phyloP scores from a whole-genome alignment of 176 grass and related monocot genomes.

The Alopecurus myosuroides region DNA sequence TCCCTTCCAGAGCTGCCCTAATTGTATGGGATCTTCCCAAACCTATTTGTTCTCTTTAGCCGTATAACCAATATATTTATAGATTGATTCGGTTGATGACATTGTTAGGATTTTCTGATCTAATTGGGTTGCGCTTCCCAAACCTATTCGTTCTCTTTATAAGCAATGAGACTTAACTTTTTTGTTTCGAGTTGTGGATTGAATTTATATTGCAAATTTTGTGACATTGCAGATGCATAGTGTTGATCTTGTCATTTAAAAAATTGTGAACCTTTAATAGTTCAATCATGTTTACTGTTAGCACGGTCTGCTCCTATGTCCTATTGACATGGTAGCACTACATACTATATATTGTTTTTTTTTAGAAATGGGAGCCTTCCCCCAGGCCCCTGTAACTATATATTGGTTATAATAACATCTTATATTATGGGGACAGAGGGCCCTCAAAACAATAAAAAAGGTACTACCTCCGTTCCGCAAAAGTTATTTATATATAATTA shows the following conservation, averaged over 20 bases:
- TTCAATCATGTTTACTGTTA: neutral
- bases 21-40: too few species aligned
- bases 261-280: neutral
- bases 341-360: too few species aligned
- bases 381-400: too few species aligned
- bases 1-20: too few species aligned
- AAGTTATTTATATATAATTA: too few species aligned
- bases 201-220: neutral
- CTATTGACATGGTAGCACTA: neutral
- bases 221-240: neutral
- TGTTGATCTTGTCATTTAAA: neutral
- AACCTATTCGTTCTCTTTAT: too few species aligned
- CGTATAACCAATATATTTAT: neutral
- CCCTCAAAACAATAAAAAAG: too few species aligned
- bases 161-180: too few species aligned
- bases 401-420: too few species aligned
- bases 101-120: neutral
- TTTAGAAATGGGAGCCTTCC: too few species aligned
- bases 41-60: neutral
- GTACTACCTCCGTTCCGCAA: too few species aligned
- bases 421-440: too few species aligned
- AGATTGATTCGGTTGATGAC: neutral
- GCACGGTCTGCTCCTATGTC: neutral
- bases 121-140: neutral
- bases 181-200: neutral